Conservation (phyloP, 2,329 filamentous ascomycete species). For the Amphichorda felina region DNA sequence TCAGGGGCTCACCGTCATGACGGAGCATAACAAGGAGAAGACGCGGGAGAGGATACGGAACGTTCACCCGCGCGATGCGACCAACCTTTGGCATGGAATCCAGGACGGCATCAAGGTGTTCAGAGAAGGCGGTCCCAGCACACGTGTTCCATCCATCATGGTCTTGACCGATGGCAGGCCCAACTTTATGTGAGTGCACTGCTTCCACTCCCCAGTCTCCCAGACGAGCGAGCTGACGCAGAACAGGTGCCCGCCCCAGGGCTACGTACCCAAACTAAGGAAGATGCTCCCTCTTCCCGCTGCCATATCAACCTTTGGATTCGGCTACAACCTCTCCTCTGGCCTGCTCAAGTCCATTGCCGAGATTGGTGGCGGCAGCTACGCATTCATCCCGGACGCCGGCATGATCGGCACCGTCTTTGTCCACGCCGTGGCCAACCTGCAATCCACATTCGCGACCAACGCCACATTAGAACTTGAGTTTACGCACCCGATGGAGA, state of each 20-base stretch:
- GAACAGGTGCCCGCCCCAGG: conserved; percentile 31
- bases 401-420: conserved; percentile 54
- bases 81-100: conserved; percentile 49
- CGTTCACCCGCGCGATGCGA: conserved; percentile 25
- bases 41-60: conserved; percentile 27
- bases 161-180: conserved; percentile 43
- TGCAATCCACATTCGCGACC: conserved; percentile 45
- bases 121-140: conserved; percentile 12
- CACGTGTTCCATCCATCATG: conserved; percentile 36
- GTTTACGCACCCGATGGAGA: conserved; percentile 20
- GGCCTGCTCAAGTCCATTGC: conserved; percentile 48
- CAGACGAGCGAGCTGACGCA: neutral
- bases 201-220: too few species aligned
- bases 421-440: conserved; percentile 47
- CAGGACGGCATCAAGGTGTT: conserved; percentile 37
- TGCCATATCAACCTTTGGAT: conserved; percentile 26
- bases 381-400: conserved; percentile 48
- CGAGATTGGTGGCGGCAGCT: conserved; percentile 44
- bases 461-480: conserved; percentile 29
- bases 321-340: conserved; percentile 21
- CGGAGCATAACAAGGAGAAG: conserved; percentile 26
- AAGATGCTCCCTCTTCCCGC: conserved; percentile 25
- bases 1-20: conserved; percentile 36
- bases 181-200: conserved; percentile 31
- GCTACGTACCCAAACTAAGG: conserved; percentile 43